These are phyloP conservation scores for Helminthosporium solani DNA, from an alignment of 2,329 filamentous ascomycete species.

Conservation along the genomic window DNA sequence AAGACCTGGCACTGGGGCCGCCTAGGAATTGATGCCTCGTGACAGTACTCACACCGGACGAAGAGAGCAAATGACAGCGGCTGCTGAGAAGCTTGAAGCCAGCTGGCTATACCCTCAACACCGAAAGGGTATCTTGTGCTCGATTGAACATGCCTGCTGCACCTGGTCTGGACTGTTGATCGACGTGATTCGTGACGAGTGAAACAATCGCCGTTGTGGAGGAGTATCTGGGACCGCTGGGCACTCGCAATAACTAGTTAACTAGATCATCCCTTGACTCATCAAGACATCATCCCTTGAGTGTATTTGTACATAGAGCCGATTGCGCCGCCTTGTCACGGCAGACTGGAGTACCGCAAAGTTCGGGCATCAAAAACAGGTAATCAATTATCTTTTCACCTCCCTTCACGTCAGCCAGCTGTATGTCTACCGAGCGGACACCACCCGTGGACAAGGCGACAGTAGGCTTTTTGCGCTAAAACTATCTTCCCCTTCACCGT, in stretches of 20 bases:
- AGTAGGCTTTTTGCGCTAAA: conserved; percentile 17
- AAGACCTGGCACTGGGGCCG: too few relatives aligned
- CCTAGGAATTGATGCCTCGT: too few relatives aligned
- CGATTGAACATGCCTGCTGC: conserved; percentile 3
- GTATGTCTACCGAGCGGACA: background rate
- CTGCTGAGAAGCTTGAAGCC: background rate
- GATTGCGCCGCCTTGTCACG: conserved; percentile 3
- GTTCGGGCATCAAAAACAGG: background rate
- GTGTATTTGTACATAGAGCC: conserved; percentile 8
- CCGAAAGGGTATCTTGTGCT: background rate
- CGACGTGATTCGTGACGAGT: conserved; percentile 16
- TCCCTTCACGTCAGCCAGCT: background rate
- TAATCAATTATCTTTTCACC: background rate
- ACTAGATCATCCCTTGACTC: conserved; percentile 3
- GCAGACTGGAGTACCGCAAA: conserved; percentile 3
- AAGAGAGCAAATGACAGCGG: background rate
- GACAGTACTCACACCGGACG: too few relatives aligned
- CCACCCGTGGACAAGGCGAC: background rate
- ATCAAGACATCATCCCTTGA: conserved; percentile 10
- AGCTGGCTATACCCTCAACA: conserved; percentile 1
- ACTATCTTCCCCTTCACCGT: conserved; percentile 20
- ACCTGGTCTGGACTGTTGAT: background rate
- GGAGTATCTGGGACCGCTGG: conserved; percentile 1
- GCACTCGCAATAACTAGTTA: background rate
- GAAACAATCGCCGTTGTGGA: conserved; percentile 16